Evolutionary conservation across 148 eudicot species (phyloP).

Genomic region (Amaranthus palmeri): DNA sequence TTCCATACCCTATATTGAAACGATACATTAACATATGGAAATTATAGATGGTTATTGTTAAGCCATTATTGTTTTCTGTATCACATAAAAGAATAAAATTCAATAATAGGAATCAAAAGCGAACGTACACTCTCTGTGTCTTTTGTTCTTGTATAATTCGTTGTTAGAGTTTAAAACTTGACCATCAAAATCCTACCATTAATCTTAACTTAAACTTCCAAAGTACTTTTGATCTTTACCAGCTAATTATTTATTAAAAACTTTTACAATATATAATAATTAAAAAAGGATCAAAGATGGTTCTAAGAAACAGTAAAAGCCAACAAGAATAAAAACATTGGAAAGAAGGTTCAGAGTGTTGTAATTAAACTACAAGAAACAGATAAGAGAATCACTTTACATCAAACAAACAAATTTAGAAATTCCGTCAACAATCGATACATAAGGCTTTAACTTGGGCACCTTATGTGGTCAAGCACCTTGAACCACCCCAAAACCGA

Average conservation of each 20-base stretch:
- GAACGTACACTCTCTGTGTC: too few species aligned
- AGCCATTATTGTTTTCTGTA: neutral
- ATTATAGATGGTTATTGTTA: neutral
- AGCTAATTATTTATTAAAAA: too few species aligned
- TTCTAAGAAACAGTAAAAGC: neutral
- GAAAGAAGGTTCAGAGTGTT: neutral
- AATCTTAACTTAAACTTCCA: too few species aligned
- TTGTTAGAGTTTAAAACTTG: too few species aligned
- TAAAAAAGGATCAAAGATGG: too few species aligned
- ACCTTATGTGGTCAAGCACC: neutral
- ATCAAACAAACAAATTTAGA: neutral
- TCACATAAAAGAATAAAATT: neutral
- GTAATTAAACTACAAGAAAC: neutral
- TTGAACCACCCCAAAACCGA: neutral
- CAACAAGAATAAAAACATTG: neutral
- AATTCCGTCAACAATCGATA: neutral
- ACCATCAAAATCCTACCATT: too few species aligned
- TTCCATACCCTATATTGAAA: slow-evolving; percentile 57
- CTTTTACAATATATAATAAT: too few species aligned
- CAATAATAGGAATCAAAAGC: neutral
- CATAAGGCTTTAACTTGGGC: too few species aligned
- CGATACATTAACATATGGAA: slow-evolving; percentile 10
- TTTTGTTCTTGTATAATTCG: too few species aligned
- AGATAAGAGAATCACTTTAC: neutral
- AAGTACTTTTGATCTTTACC: too few species aligned